Evolutionary conservation across 2,329 filamentous ascomycete genomes (phyloP).

Genomic region (Clonostachys byssicola): DNA sequence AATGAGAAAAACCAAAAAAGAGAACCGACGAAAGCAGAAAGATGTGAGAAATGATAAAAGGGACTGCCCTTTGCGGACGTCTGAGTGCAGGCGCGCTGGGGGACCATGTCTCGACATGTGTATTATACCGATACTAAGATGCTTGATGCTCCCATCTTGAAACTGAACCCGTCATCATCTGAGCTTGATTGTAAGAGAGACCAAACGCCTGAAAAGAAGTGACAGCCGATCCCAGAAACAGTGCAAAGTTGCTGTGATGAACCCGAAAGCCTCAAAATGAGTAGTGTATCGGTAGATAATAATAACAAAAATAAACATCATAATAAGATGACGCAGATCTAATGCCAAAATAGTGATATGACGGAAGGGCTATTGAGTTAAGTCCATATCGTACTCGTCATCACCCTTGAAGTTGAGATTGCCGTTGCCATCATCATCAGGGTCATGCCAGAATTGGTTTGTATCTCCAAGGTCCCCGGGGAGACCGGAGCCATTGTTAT

Average conservation of each 20-base stretch:
- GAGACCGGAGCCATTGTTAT: conserved; percentile 27
- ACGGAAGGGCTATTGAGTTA: conserved; percentile 23
- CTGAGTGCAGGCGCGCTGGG: too few relatives aligned
- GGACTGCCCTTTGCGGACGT: too few relatives aligned
- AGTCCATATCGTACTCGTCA: conserved; percentile 87
- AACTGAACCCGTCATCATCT: background rate
- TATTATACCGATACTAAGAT: too few relatives aligned
- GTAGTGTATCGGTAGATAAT: too few relatives aligned
- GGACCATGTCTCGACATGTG: too few relatives aligned
- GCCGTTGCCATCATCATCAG: conserved; percentile 68
- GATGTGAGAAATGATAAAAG: background rate
- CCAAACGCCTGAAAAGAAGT: background rate
- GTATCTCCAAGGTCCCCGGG: conserved; percentile 42
- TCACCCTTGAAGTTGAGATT: conserved; percentile 86
- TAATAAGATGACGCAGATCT: background rate
- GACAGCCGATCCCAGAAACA: background rate
- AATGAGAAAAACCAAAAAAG: background rate
- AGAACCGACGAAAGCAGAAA: background rate
- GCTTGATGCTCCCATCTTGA: too few relatives aligned
- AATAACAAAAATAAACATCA: background rate
- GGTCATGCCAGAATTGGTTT: conserved; percentile 62
- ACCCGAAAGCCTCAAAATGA: too few relatives aligned
- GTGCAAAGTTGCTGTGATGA: background rate
- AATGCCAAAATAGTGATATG: too few relatives aligned
- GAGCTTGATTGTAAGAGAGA: background rate